Evolutionary conservation across 2,329 filamentous ascomycete species (phyloP), one percentile per base, ranked within the genome.

Genomic region (Knufia petricola): DNA sequence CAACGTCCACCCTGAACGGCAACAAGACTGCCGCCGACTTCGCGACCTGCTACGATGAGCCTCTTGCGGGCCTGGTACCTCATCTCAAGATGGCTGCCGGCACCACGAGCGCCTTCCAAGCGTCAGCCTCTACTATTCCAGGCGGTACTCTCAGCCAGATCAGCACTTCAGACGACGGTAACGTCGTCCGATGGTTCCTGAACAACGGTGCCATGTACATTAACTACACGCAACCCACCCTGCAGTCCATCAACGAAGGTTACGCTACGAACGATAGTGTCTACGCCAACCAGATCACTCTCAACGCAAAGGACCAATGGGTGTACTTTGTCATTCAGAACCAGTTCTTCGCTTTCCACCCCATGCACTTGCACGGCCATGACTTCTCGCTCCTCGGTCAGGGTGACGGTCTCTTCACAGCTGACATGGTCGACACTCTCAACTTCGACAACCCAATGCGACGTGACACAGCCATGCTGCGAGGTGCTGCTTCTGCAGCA

Each of bases 381-480:
- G 58, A 61, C 51, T 59, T 60, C 49, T 52, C 52, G 17, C 69
- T 81, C 78, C 59, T 67, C 85, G 46, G 70, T 85, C 1, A 69
- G 75, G 79, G 56, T 17, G 46, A 55, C n/a, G 50, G 58, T 59
- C 40, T 53, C 56, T 43, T 56, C 51, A 52, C 48, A 77, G 73
- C 77, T 17, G 60, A 61, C 39, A 55, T 71, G 76, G 0, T 79
- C 81, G 57, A 72, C 78, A 15, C 70, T 71, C 59, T 76, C 78
- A 66, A 79, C 78, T 24, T 66, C 83, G 54, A 66, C 4, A 69
- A 69, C 1, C 84, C 84, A 0, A 77, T 85, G 69, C 70, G 82
- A 4, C 70, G 85, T 7, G 85, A 90, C 53, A 85, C 82, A 0
- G 64, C 85, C 0, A 75, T 83, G 1, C 65, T 87, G 0, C 74